Evolutionary conservation across 352 stramenopile species (phyloP).

Genomic region (Globisporangium rhizosaccharum): DNA sequence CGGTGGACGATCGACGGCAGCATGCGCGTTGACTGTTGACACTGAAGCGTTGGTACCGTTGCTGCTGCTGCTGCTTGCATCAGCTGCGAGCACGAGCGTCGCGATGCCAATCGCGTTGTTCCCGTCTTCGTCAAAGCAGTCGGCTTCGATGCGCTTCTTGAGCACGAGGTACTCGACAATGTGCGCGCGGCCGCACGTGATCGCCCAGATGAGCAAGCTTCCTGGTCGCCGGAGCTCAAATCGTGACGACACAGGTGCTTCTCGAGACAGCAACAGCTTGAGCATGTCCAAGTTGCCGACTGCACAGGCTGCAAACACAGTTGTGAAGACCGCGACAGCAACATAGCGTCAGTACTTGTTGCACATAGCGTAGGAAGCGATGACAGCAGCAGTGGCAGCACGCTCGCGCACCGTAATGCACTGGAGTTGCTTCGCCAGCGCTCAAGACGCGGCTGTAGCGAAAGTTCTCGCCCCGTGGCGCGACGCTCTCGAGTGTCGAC

Average conservation of each 20-base stretch:
- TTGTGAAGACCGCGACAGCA: not conserved
- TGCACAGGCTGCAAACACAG: constrained; percentile 25
- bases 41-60: not conserved
- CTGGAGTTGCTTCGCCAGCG: constrained; percentile 45
- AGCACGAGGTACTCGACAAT: constrained; percentile 48
- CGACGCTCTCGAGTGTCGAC: constrained; percentile 41
- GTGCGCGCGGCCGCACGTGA: constrained; percentile 31
- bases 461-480: constrained; percentile 49
- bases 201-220: constrained; percentile 64
- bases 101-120: constrained; percentile 63
- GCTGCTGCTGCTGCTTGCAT: constrained; percentile 3
- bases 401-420: constrained; percentile 44
- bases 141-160: constrained; percentile 33
- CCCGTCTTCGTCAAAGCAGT: constrained; percentile 69
- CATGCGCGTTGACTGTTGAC: too few relatives aligned
- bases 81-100: constrained; percentile 29
- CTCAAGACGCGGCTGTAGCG: constrained; percentile 47
- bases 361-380: not conserved
- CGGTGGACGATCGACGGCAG: not conserved
- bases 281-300: constrained; percentile 52
- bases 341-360: not conserved
- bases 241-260: constrained; percentile 9
- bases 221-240: constrained; percentile 24
- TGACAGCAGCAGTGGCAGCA: not conserved
- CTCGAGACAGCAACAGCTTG: constrained; percentile 40